phyloP scores from a whole-genome alignment of 164 flowering plant species.

The Platanus orientalis region DNA sequence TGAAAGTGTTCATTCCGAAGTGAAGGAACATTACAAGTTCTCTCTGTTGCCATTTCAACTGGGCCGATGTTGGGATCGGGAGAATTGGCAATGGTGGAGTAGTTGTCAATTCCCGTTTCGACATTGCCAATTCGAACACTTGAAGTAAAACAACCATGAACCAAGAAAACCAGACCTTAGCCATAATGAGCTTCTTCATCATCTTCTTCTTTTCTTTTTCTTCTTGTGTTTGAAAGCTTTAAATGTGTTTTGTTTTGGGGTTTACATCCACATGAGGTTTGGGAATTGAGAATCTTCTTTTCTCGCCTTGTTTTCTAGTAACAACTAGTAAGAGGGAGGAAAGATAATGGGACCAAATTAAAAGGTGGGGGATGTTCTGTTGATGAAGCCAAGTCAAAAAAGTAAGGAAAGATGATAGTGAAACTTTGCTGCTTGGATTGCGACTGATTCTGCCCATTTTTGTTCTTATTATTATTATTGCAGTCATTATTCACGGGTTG shows the following conservation, averaged over 20 bases:
- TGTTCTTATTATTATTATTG: background rate
- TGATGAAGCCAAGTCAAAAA: background rate
- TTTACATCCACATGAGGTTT: background rate
- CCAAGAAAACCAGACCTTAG: background rate
- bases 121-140: background rate
- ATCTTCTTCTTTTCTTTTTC: background rate
- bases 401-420: background rate
- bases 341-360: background rate
- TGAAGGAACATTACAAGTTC: conserved; percentile 88
- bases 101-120: conserved; percentile 2
- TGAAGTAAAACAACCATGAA: background rate
- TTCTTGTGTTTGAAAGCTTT: background rate
- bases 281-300: too few species aligned
- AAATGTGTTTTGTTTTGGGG: background rate
- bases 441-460: background rate
- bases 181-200: background rate
- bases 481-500: background rate
- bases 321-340: background rate
- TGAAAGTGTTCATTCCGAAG: conserved; percentile 93
- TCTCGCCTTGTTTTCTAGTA: too few species aligned
- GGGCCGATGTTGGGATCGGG: conserved; percentile 72
- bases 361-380: background rate
- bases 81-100: conserved; percentile 84
- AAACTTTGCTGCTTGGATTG: background rate
- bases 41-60: conserved; percentile 85